A percentile compares a stretch with the other conserved stretches of the same genome.
phyloP scores from a whole-genome alignment of 805 yeast species.

The Candida andamanensis region DNA sequence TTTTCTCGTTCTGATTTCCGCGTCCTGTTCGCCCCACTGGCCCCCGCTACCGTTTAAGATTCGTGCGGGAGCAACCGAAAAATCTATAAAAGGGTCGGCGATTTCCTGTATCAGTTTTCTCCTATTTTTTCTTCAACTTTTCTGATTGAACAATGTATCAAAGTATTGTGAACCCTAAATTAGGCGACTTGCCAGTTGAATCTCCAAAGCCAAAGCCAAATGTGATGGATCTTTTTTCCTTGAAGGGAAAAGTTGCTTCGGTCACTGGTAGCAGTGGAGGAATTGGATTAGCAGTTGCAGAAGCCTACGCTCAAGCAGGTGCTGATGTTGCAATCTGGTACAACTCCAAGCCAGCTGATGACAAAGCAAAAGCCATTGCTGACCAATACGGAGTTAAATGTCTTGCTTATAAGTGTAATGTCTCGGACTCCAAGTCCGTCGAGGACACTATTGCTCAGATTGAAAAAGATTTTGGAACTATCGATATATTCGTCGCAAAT shows the following conservation, averaged over 20 bases:
- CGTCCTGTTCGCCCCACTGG: too few relatives aligned
- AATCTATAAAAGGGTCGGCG: too few relatives aligned
- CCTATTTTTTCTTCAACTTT: too few relatives aligned
- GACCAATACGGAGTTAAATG: slow-evolving; percentile 55
- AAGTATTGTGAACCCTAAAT: slow-evolving; percentile 18
- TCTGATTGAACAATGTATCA: too few relatives aligned
- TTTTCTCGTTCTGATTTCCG: too few relatives aligned
- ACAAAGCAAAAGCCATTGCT: slow-evolving; percentile 52
- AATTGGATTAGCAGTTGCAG: slow-evolving; percentile 77
- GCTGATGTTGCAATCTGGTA: slow-evolving; percentile 62
- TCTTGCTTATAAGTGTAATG: slow-evolving; percentile 60
- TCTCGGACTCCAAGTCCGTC: slow-evolving; percentile 47
- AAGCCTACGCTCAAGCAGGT: slow-evolving; percentile 82
- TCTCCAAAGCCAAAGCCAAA: slow-evolving; percentile 47
- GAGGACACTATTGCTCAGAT: slow-evolving; percentile 45
- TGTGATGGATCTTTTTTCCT: slow-evolving; percentile 66
- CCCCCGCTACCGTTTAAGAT: too few relatives aligned
- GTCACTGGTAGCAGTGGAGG: slow-evolving; percentile 86
- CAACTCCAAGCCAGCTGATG: slow-evolving; percentile 51
- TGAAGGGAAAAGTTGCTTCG: slow-evolving; percentile 78
- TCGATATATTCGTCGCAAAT: slow-evolving; percentile 82
- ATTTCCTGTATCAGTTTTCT: too few relatives aligned
- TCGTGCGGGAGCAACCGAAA: too few relatives aligned
- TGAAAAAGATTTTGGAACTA: slow-evolving; percentile 66
- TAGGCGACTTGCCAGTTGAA: slow-evolving; percentile 46